Conservation (phyloP, 2,329 filamentous ascomycete species). For the Penicillium sp. region DNA sequence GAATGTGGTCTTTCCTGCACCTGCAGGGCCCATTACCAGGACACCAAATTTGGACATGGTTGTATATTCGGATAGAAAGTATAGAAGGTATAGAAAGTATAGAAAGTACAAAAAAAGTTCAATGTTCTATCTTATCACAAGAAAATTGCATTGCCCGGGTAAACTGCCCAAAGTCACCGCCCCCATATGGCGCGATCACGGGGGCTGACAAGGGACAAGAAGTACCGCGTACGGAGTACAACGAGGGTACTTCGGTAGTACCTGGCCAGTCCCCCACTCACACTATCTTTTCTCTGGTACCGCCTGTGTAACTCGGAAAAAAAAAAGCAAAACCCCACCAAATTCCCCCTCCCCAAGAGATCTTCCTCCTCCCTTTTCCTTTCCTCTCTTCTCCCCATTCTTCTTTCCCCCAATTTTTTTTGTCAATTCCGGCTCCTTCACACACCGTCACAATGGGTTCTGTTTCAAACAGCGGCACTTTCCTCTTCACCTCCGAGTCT, state of each 20-base stretch:
- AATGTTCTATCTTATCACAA: constrained; percentile 21
- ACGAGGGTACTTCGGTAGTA: constrained; percentile 6
- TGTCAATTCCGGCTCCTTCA: constrained; percentile 22
- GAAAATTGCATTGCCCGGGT: constrained; percentile 14
- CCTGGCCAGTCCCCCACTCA: constrained; percentile 12
- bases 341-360: constrained; percentile 21
- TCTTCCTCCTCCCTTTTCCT: constrained; percentile 31
- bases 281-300: constrained; percentile 9
- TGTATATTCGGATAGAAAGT: neutral
- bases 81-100: neutral
- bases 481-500: constrained; percentile 88
- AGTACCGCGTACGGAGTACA: constrained; percentile 13
- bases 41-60: constrained; percentile 90
- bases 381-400: constrained; percentile 21
- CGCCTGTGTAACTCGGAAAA: constrained; percentile 12
- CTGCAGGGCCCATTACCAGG: constrained; percentile 94
- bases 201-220: constrained; percentile 20
- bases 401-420: constrained; percentile 17
- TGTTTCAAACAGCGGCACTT: constrained; percentile 61
- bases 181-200: constrained; percentile 32
- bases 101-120: neutral
- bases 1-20: constrained; percentile 96
- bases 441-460: constrained; percentile 59
- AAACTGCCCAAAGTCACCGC: constrained; percentile 31
- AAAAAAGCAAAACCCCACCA: constrained; percentile 26